Percentiles rank a stretch among this genome's conserved stretches.
These are phyloP conservation scores for cucumber (Cucumis sativus) DNA, from an alignment of 306 rosid species.

Conservation along the genomic window Cucumber_9930_V3 NC_026657.2:29346501-29347000, in stretches of 20 bases:
- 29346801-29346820: background rate
- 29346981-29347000: too few species aligned
- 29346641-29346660: constrained; percentile 1
- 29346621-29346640: constrained; percentile 28
- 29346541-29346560: constrained; percentile 56
- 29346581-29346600: constrained; percentile 42
- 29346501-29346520: background rate
- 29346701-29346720: constrained; percentile 14
- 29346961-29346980: too few species aligned
- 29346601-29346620: constrained; percentile 27
- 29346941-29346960: too few species aligned
- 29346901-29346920: too few species aligned
- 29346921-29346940: too few species aligned
- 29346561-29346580: constrained; percentile 69
- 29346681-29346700: constrained; percentile 15
- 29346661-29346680: background rate
- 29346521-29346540: constrained; percentile 45
- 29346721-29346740: constrained; percentile 23
- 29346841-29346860: too few species aligned
- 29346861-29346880: too few species aligned
- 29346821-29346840: background rate
- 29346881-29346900: too few species aligned
- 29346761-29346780: constrained; percentile 14
- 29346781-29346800: background rate
- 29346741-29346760: constrained; percentile 36